phyloP scores from a whole-genome alignment of 305 asterid species.

The Fraxinus sp. region DNA sequence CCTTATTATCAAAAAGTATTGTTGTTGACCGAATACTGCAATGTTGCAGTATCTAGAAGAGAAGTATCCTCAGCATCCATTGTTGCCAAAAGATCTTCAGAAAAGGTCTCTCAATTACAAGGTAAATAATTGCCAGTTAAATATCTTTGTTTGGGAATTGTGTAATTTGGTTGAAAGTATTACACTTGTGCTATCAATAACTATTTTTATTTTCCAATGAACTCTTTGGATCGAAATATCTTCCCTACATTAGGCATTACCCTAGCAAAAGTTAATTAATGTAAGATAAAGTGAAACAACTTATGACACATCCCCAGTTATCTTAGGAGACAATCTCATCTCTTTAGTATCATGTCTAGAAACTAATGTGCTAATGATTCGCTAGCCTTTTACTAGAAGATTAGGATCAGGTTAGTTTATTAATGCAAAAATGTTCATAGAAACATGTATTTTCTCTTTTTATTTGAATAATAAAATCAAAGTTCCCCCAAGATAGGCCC shows the following conservation, averaged over 20 bases:
- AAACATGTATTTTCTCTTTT: not conserved
- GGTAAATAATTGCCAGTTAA: slow-evolving; percentile 31
- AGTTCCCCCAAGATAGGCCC: not conserved
- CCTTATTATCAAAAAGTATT: too few species aligned
- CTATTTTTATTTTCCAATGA: too few species aligned
- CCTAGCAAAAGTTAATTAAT: too few species aligned
- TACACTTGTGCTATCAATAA: not conserved
- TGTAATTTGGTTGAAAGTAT: not conserved
- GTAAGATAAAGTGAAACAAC: not conserved
- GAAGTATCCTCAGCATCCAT: slow-evolving; percentile 40
- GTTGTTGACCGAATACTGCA: not conserved
- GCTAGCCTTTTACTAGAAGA: not conserved
- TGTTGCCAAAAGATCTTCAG: slow-evolving; percentile 74
- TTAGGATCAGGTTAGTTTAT: not conserved
- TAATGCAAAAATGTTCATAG: not conserved
- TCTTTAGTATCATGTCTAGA: too few species aligned
- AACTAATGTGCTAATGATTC: too few species aligned
- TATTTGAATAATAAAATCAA: not conserved
- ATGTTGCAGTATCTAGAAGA: slow-evolving; percentile 72
- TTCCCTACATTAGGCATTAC: too few species aligned
- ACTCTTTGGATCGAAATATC: too few species aligned
- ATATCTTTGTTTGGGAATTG: not conserved
- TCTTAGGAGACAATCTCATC: not conserved
- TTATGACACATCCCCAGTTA: not conserved
- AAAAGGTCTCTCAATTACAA: slow-evolving; percentile 62